Evolutionary conservation across 164 flowering plant genomes (phyloP).

Genomic region (Berberis vulgaris): DNA sequence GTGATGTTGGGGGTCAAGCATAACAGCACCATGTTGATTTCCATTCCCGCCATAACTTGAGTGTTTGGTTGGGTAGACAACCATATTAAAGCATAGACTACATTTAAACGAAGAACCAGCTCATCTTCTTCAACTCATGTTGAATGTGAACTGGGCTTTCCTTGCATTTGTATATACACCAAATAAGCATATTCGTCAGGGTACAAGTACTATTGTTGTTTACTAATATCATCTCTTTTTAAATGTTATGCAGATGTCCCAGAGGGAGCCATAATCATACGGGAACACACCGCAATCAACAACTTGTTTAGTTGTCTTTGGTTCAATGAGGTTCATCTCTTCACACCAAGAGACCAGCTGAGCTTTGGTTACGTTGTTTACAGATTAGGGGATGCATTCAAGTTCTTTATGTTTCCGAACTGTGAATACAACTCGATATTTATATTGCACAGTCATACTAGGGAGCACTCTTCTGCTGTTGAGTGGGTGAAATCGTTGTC

Average conservation of each 20-base stretch:
- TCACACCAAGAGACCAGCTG: constrained; percentile 96
- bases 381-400: constrained; percentile 58
- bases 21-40: too few species aligned
- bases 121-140: not conserved
- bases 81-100: too few species aligned
- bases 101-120: too few species aligned
- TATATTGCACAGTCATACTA: constrained; percentile 70
- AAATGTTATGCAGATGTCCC: constrained; percentile 74
- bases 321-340: constrained; percentile 94
- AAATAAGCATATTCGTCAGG: not conserved
- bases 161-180: not conserved
- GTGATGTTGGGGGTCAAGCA: too few species aligned
- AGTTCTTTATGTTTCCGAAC: constrained; percentile 87
- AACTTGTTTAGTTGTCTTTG: constrained; percentile 91
- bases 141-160: not conserved
- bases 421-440: constrained; percentile 89
- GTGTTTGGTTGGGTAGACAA: too few species aligned
- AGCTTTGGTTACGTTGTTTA: constrained; percentile 93
- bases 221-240: not conserved
- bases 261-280: constrained; percentile 88
- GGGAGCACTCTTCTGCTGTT: constrained; percentile 84
- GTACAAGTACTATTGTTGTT: not conserved
- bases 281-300: constrained; percentile 80
- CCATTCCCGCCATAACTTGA: too few species aligned
- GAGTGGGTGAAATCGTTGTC: constrained; percentile 75